A percentile compares a stretch with the other conserved stretches of the same genome.
phyloP scores from a whole-genome alignment of 2,329 filamentous ascomycete genomes.

The Ophiostoma piceae region DNA sequence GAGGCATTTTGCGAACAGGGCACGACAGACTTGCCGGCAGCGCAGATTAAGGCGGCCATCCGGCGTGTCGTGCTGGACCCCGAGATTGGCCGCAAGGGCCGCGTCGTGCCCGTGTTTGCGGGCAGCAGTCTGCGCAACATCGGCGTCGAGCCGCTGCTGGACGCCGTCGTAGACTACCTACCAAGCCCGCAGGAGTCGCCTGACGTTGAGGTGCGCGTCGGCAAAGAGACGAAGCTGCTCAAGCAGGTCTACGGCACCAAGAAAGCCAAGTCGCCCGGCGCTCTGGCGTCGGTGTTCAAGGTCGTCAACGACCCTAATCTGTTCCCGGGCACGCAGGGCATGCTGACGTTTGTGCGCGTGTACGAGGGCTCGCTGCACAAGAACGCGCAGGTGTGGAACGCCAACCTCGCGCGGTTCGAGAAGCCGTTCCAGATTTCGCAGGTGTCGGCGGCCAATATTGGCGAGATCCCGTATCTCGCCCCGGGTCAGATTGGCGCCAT shows the following conservation, averaged over 20 bases:
- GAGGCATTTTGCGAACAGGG: constrained; percentile 76
- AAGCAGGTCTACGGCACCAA: constrained; percentile 31
- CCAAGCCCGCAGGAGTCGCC: constrained; percentile 59
- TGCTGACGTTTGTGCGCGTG: constrained; percentile 85
- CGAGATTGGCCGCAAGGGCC: constrained; percentile 45
- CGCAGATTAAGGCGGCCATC: constrained; percentile 66
- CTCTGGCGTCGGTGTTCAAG: constrained; percentile 76
- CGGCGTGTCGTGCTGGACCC: constrained; percentile 55
- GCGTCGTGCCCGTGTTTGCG: constrained; percentile 79
- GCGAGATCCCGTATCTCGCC: constrained; percentile 73
- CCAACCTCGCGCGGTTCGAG: constrained; percentile 73
- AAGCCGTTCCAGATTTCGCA: constrained; percentile 75
- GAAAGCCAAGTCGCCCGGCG: constrained; percentile 28
- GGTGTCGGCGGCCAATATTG: constrained; percentile 82
- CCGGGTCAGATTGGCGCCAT: constrained; percentile 93
- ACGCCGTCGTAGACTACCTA: constrained; percentile 81
- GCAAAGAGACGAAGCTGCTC: constrained; percentile 47
- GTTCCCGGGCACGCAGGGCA: constrained; percentile 52
- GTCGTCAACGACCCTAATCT: constrained; percentile 79
- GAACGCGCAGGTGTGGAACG: constrained; percentile 78
- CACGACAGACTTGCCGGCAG: constrained; percentile 65
- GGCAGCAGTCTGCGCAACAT: constrained; percentile 92
- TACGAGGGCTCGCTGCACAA: constrained; percentile 77
- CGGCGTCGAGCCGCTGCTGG: constrained; percentile 84
- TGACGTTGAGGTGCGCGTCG: constrained; percentile 33